These are phyloP conservation scores for Fulvia fulva DNA, from an alignment of 2,329 filamentous ascomycete species.

Conservation along the genomic window DNA sequence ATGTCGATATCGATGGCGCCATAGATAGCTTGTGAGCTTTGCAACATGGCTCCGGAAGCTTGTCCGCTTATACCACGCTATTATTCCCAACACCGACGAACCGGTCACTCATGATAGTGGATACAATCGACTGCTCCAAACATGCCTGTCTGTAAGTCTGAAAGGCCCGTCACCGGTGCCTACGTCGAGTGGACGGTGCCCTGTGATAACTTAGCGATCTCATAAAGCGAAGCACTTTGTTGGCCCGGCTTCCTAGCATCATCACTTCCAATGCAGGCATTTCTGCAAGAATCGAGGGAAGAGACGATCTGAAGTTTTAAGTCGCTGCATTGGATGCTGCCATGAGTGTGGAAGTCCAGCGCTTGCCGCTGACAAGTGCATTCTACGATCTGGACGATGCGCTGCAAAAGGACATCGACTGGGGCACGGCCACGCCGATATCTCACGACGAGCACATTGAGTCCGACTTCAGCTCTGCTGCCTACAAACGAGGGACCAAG, in stretches of 20 bases:
- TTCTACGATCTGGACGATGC: slow-evolving; percentile 5
- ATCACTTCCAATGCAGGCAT: no score
- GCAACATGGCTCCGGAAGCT: slow-evolving; percentile 7
- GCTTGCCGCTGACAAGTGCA: slow-evolving; percentile 1
- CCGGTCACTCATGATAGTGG: background rate
- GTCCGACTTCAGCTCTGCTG: slow-evolving; percentile 11
- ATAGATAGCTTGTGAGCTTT: slow-evolving; percentile 12
- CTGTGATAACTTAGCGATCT: background rate
- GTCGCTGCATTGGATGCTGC: background rate
- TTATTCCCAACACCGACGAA: background rate
- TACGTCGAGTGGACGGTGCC: background rate
- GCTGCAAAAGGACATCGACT: slow-evolving; percentile 14
- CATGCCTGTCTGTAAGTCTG: background rate
- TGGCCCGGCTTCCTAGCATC: background rate
- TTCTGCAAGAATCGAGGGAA: background rate
- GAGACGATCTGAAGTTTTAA: background rate
- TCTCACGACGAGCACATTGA: slow-evolving; percentile 15
- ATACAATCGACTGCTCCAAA: background rate
- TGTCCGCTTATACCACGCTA: background rate
- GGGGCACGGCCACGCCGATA: slow-evolving; percentile 20
- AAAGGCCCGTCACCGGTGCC: background rate
- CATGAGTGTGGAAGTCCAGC: slow-evolving; percentile 13
- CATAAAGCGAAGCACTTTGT: no score
- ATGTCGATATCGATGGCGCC: slow-evolving; percentile 9
- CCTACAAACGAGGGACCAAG: slow-evolving; percentile 11